Evolutionary conservation across 2,329 filamentous ascomycete species (phyloP).

Genomic region (Paraphoma sp.): DNA sequence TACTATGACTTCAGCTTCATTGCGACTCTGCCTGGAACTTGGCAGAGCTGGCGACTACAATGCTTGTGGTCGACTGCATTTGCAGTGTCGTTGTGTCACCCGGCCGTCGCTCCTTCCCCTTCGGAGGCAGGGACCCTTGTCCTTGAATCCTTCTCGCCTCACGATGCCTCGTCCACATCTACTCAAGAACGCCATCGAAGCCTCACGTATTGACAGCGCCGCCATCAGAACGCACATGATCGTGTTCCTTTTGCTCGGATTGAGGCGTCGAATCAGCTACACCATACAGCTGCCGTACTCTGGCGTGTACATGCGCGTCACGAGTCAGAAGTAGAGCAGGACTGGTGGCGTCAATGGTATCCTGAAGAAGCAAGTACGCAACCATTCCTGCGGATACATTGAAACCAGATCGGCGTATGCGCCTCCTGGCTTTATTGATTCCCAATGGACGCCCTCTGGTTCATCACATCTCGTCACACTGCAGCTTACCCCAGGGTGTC

Average conservation of each 20-base stretch:
- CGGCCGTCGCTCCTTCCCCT: constrained; percentile 5
- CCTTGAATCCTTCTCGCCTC: constrained; percentile 19
- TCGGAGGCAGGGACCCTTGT: constrained; percentile 8
- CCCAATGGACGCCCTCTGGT: constrained; percentile 7
- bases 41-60: constrained; percentile 2
- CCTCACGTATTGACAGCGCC: constrained; percentile 17
- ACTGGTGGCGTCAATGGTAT: constrained; percentile 6
- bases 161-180: constrained; percentile 10
- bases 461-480: constrained; percentile 18
- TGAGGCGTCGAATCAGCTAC: constrained; percentile 4
- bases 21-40: constrained; percentile 8
- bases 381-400: constrained; percentile 12
- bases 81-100: constrained; percentile 13
- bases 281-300: constrained; percentile 4
- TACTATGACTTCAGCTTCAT: constrained; percentile 11
- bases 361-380: constrained; percentile 10
- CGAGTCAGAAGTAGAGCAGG: constrained; percentile 4
- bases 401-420: constrained; percentile 15
- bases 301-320: background rate
- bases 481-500: constrained; percentile 11
- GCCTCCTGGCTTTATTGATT: constrained; percentile 5
- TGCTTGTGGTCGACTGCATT: background rate
- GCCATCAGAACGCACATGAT: constrained; percentile 3
- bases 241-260: background rate
- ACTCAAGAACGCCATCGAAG: constrained; percentile 12